phyloP scores from a whole-genome alignment of 116 monocot species.

The Papilionanthe hybrid region DNA sequence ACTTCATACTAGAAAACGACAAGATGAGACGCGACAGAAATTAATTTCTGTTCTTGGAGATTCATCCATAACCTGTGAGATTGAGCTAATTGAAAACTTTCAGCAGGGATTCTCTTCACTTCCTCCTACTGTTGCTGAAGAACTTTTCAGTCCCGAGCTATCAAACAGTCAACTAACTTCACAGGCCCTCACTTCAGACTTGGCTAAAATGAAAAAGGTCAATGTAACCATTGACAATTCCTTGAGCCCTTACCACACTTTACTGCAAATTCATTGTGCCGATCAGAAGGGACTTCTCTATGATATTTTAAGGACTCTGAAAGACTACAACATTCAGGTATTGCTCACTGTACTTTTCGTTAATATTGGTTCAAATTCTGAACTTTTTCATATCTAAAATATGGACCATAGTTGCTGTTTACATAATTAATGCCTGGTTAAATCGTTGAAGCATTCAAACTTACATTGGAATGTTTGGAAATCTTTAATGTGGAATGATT shows the following conservation, averaged over 20 bases:
- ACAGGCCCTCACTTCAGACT: conserved; percentile 37
- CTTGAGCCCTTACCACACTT: conserved; percentile 70
- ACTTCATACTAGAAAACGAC: conserved; percentile 41
- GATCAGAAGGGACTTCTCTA: conserved; percentile 93
- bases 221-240: conserved; percentile 67
- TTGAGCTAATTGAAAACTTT: conserved; percentile 52
- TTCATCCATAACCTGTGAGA: conserved; percentile 44
- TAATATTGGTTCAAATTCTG: not conserved
- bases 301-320: conserved; percentile 85
- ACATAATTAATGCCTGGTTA: not conserved
- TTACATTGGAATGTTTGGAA: not conserved
- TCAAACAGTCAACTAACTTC: conserved; percentile 26
- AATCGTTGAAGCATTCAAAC: not conserved
- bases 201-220: conserved; percentile 50
- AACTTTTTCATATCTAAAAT: not conserved
- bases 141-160: conserved; percentile 60
- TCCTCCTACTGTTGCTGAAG: conserved; percentile 38
- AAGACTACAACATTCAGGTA: conserved; percentile 90
- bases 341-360: not conserved
- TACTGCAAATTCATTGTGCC: conserved; percentile 78
- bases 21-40: conserved; percentile 36
- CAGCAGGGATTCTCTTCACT: conserved; percentile 69
- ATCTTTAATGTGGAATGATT: not conserved
- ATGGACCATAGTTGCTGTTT: not conserved
- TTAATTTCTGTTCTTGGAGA: conserved; percentile 31